Conservation (phyloP, 2,329 filamentous ascomycete genomes). For the Lecanoromycetidae sp. region DNA sequence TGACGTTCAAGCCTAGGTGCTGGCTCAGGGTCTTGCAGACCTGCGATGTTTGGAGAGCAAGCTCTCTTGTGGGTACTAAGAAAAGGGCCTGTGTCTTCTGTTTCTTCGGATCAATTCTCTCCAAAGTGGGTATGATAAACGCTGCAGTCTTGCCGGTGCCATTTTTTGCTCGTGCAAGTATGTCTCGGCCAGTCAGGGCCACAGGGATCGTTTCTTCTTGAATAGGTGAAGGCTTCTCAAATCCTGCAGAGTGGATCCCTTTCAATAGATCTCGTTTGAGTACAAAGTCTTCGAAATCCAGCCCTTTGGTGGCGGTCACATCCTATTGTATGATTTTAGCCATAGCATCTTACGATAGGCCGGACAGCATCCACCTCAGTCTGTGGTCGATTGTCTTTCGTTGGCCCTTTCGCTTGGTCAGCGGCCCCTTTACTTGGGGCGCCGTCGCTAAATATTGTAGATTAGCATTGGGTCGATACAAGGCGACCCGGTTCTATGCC, state of each 20-base stretch:
- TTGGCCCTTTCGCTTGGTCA: constrained; percentile 34
- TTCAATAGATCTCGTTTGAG: constrained; percentile 93
- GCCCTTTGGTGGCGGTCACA: constrained; percentile 93
- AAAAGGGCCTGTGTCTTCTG: constrained; percentile 94
- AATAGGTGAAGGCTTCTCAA: constrained; percentile 96
- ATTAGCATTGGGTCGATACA: not conserved
- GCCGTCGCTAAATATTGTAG: constrained; percentile 4
- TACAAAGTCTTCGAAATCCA: constrained; percentile 95
- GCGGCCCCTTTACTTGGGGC: constrained; percentile 29
- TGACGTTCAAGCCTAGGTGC: constrained; percentile 92
- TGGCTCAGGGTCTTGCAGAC: constrained; percentile 98
- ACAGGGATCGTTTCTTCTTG: constrained; percentile 99
- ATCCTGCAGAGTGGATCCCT: constrained; percentile 98
- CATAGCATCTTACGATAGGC: constrained; percentile 6
- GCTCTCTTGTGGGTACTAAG: constrained; percentile 88
- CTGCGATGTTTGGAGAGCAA: constrained; percentile 96
- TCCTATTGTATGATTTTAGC: constrained; percentile 47
- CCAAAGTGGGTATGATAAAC: constrained; percentile 88
- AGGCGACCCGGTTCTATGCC: not conserved
- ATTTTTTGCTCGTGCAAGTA: constrained; percentile 94
- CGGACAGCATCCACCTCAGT: constrained; percentile 32
- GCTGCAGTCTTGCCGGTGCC: constrained; percentile 97
- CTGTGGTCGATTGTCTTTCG: constrained; percentile 38
- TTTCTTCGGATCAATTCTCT: constrained; percentile 93
- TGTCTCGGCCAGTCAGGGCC: constrained; percentile 85